Percentiles rank a stretch among this genome's conserved stretches.
phyloP scores from a whole-genome alignment of 495 filamentous ascomycete species.

The Talaromyces ruber region DNA sequence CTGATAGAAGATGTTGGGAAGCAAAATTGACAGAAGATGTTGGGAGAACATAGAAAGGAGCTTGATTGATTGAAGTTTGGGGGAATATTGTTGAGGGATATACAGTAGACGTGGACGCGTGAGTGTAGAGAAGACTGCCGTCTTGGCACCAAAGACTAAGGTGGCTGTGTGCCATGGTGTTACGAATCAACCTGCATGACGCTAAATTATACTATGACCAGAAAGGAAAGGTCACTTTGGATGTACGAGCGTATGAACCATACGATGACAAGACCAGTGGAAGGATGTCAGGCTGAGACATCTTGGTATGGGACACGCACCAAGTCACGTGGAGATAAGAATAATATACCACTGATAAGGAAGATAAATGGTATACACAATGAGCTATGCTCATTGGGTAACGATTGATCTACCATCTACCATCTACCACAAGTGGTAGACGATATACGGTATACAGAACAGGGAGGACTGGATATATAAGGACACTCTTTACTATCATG shows the following conservation, averaged over 20 bases:
- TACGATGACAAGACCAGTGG: conserved; percentile 1
- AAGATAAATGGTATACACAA: neutral
- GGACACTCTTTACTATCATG: no score
- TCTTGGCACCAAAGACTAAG: no score
- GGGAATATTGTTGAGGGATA: no score
- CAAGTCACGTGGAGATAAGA: no score
- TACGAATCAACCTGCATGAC: conserved; percentile 4
- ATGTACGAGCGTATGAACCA: conserved; percentile 2
- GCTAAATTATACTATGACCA: conserved; percentile 1
- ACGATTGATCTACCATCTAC: neutral
- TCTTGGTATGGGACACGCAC: neutral
- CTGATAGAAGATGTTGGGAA: no score
- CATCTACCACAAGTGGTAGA: neutral
- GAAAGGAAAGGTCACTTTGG: neutral
- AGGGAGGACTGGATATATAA: neutral
- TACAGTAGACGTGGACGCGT: no score
- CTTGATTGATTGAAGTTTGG: no score
- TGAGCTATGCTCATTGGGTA: neutral
- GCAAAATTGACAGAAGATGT: no score
- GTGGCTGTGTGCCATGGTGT: no score
- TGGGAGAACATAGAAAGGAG: no score
- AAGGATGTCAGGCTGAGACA: conserved; percentile 1
- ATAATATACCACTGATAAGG: neutral
- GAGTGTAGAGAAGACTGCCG: no score
- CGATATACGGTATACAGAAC: neutral